Evolutionary conservation across 129 eudicot species (phyloP).

Genomic region (Oenanthe sinensis): DNA sequence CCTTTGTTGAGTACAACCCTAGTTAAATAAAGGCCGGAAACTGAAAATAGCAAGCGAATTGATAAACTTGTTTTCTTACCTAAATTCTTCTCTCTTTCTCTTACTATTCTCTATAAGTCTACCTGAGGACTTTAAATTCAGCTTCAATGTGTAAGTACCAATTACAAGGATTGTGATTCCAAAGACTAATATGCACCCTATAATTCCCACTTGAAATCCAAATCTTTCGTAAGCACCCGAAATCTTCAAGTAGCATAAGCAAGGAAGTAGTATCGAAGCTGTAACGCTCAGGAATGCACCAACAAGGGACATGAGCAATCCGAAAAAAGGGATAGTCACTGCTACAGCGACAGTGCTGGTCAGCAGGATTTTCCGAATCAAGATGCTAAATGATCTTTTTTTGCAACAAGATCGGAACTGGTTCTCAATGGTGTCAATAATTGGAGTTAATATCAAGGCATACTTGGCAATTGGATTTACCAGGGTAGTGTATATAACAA

Average conservation of each 20-base stretch:
- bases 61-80: too few species aligned
- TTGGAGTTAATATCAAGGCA: constrained; percentile 26
- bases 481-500: constrained; percentile 32
- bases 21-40: too few species aligned
- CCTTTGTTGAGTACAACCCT: too few species aligned
- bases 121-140: too few species aligned
- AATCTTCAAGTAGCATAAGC: constrained; percentile 29
- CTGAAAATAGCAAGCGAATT: too few species aligned
- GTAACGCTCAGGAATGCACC: constrained; percentile 22
- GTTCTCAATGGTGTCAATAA: constrained; percentile 15
- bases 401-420: constrained; percentile 5
- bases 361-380: constrained; percentile 12
- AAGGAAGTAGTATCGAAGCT: constrained; percentile 21
- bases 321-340: constrained; percentile 20
- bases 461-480: constrained; percentile 29
- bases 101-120: too few species aligned
- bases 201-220: constrained; percentile 15
- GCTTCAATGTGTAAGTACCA: constrained; percentile 20
- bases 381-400: background rate
- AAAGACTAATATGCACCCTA: background rate
- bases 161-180: constrained; percentile 7
- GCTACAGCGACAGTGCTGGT: constrained; percentile 19
- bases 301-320: constrained; percentile 18
- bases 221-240: constrained; percentile 1
- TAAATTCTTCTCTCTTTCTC: too few species aligned